Evolutionary conservation across 805 yeast species (phyloP).

Genomic region (Saccharomycopsis synnaedendra): DNA sequence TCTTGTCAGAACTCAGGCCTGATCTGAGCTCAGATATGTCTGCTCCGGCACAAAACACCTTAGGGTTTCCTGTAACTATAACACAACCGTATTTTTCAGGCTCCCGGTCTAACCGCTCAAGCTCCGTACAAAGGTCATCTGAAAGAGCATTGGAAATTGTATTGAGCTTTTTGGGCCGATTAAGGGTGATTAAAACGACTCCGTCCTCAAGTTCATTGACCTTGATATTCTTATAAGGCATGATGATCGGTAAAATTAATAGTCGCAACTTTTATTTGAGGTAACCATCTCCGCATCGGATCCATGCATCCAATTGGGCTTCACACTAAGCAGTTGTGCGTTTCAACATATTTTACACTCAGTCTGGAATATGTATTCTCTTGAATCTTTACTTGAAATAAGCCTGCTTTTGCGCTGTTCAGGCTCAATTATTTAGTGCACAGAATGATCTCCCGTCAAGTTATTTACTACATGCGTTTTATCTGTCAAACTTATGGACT

Average conservation of each 20-base stretch:
- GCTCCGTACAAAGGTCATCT: slow-evolving; percentile 27
- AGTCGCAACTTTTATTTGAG: neutral
- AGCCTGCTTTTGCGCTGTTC: too few relatives aligned
- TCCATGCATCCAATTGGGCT: too few relatives aligned
- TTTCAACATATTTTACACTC: too few relatives aligned
- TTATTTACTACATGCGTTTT: too few relatives aligned
- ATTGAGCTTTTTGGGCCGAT: slow-evolving; percentile 35
- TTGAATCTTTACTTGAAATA: too few relatives aligned
- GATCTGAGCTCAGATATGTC: slow-evolving; percentile 41
- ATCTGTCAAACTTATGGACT: too few relatives aligned
- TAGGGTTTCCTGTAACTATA: slow-evolving; percentile 34
- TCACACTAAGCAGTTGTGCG: too few relatives aligned
- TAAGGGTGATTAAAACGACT: slow-evolving; percentile 27
- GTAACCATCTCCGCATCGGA: neutral
- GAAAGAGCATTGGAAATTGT: slow-evolving; percentile 28
- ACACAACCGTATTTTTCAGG: slow-evolving; percentile 33
- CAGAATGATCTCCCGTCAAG: too few relatives aligned
- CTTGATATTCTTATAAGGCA: slow-evolving; percentile 11
- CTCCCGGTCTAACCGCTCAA: slow-evolving; percentile 16
- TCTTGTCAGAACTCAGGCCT: slow-evolving; percentile 22
- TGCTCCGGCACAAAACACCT: slow-evolving; percentile 46
- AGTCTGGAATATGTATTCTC: too few relatives aligned
- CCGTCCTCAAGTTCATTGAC: slow-evolving; percentile 29
- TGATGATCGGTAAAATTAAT: neutral
- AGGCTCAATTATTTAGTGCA: too few relatives aligned